Conservation (phyloP, 108 stramenopile species). For the Epipyxis sp. region DNA sequence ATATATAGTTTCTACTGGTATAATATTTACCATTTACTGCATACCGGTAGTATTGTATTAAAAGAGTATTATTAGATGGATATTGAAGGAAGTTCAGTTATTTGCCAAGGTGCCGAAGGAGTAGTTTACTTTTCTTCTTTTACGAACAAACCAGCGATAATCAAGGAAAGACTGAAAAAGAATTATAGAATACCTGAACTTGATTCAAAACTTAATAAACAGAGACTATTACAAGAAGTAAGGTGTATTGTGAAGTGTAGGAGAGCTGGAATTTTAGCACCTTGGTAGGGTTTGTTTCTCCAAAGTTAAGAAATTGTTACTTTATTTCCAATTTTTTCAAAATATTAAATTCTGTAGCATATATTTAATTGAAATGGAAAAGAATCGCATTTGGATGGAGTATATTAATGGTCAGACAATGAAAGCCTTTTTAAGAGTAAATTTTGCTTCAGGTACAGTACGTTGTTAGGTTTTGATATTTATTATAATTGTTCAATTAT, state of each 20-base stretch:
- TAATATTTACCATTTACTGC: too few species aligned
- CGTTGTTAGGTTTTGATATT: too few species aligned
- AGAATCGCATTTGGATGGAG: conserved; percentile 50
- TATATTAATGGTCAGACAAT: conserved; percentile 44
- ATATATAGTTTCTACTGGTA: too few species aligned
- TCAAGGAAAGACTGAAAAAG: conserved; percentile 90
- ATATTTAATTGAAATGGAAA: conserved; percentile 56
- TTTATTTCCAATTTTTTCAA: not conserved
- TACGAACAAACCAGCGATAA: conserved; percentile 53
- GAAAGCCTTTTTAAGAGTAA: conserved; percentile 42
- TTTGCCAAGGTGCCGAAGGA: conserved; percentile 19
- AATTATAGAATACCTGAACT: conserved; percentile 83
- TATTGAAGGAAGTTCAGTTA: too few species aligned
- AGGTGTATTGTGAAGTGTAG: conserved; percentile 60
- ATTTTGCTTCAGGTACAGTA: too few species aligned
- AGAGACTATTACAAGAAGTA: conserved; percentile 72
- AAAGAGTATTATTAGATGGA: too few species aligned
- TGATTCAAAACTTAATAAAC: conserved; percentile 79
- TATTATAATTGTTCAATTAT: too few species aligned
- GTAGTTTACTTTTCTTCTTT: conserved; percentile 26
- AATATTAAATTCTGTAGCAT: conserved; percentile 19
- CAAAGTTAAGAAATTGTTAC: too few species aligned
- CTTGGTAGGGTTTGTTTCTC: conserved; percentile 33
- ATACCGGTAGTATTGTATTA: too few species aligned
- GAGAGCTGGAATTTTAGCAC: conserved; percentile 62